Conservation (phyloP, 2,329 filamentous ascomycete genomes). For the Aspergillus clavatus region DNA sequence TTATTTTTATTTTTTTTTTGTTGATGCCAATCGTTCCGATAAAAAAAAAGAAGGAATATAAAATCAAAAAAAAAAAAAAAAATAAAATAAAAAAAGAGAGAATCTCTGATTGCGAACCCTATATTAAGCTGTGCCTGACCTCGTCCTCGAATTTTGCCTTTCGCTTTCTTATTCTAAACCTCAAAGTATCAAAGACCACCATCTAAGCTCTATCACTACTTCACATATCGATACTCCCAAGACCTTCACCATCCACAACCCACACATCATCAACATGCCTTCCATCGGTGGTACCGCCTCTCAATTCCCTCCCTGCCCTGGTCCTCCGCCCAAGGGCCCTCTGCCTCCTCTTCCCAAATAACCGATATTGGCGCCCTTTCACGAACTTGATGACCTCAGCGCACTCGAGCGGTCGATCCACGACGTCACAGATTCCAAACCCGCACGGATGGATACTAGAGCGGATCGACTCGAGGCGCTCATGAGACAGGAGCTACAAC, state of each 20-base stretch:
- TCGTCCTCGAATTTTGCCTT: slow-evolving; percentile 8
- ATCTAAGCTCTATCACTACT: slow-evolving; percentile 2
- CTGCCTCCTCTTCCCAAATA: slow-evolving; percentile 38
- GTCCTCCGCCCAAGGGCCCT: slow-evolving; percentile 37
- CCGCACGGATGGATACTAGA: slow-evolving; percentile 1
- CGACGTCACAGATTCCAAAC: slow-evolving; percentile 17
- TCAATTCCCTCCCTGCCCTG: slow-evolving; percentile 38
- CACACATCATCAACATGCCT: slow-evolving; percentile 28
- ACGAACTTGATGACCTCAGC: slow-evolving; percentile 31
- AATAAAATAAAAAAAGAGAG: not conserved
- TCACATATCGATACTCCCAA: slow-evolving; percentile 3
- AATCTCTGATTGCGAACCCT: slow-evolving; percentile 4
- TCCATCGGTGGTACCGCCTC: slow-evolving; percentile 29
- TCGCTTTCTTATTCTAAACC: slow-evolving; percentile 2
- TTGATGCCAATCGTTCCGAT: slow-evolving; percentile 8
- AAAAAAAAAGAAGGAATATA: too few species aligned
- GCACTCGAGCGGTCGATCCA: slow-evolving; percentile 21
- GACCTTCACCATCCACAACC: slow-evolving; percentile 5
- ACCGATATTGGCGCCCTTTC: slow-evolving; percentile 16
- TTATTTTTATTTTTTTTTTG: slow-evolving; percentile 8
- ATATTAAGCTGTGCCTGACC: slow-evolving; percentile 19
- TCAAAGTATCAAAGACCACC: slow-evolving; percentile 3
- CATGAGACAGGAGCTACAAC: slow-evolving; percentile 17
- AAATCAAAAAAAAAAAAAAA: slow-evolving; percentile 7
- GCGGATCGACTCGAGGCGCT: slow-evolving; percentile 15